Conservation (phyloP, 495 filamentous ascomycete species). For the Podospora fimiseda region DNA sequence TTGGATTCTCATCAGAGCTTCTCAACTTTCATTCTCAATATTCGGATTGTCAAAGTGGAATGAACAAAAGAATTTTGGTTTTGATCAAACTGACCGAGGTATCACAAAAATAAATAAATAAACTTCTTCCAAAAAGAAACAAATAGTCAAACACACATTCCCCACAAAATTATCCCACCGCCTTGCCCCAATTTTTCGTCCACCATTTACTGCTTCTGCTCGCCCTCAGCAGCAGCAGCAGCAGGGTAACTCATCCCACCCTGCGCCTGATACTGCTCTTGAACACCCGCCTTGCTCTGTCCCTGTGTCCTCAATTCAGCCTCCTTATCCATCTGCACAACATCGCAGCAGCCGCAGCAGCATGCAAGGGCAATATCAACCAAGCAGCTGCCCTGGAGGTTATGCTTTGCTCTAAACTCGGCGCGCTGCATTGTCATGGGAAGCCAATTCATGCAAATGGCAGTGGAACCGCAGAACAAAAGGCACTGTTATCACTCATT, state of each 20-base stretch:
- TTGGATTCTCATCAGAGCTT: too few relatives aligned
- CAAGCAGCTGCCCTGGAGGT: conserved; percentile 35
- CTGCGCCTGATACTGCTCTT: not conserved
- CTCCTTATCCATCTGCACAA: conserved; percentile 38
- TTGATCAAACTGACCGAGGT: too few relatives aligned
- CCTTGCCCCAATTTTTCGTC: too few relatives aligned
- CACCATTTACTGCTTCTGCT: conserved; percentile 5
- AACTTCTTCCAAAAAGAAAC: too few relatives aligned
- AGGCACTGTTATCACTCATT: conserved; percentile 24
- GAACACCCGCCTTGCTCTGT: not conserved
- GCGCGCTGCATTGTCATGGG: conserved; percentile 36
- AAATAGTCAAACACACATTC: too few relatives aligned
- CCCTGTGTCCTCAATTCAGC: conserved; percentile 6
- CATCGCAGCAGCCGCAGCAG: conserved; percentile 39
- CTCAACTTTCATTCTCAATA: too few relatives aligned
- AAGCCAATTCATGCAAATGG: conserved; percentile 31
- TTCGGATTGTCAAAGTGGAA: too few relatives aligned
- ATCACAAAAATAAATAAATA: too few relatives aligned
- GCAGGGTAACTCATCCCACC: not conserved
- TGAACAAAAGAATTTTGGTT: too few relatives aligned
- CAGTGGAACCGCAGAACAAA: conserved; percentile 26
- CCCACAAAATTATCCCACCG: too few relatives aligned
- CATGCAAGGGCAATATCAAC: conserved; percentile 30
- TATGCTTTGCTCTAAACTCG: conserved; percentile 37
- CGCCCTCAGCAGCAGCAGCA: not conserved